Base-by-base conservation (phyloP, 1,284 basidiomycete species). In the Prillingera fragicola region DNA sequence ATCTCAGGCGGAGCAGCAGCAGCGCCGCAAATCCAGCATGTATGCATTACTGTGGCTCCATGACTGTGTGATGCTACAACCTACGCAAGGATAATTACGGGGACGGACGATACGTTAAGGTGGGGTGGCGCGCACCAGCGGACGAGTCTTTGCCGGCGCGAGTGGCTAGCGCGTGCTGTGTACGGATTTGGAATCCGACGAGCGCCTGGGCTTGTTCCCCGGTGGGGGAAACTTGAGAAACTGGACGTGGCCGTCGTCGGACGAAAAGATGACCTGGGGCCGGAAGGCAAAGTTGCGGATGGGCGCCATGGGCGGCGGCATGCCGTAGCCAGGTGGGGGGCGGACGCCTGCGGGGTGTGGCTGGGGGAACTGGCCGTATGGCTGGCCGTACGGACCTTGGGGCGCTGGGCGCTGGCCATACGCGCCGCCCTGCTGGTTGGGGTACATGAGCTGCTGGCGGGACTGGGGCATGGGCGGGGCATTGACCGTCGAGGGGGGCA, bases 401-500 rank as follows among this genome's bases (percentile, higher is more conserved):
- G 43, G 13, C 46, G 50, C 23, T 38, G 48, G 14, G 33, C 41
- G 35, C 41, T 35, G 19, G 27, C 43, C 26, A 14, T 28, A 17
- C 43, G 37, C 13, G 22, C 38, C 32, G 19, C 28, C 33, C 29
- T 38, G 36, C 18, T 14, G n/a, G 28, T 31, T 33, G 4, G 46
- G 47, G 37, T 63, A 63, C 58, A 66, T 61, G 14, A 62, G 50
- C 43, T 63, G 64, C 4, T 62, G 57, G 33, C 48, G 51, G n/a
- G 49, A 41, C 5, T 56, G 51, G 13, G 38, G 51, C 14, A 54
- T 55, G 3, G 55, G 36, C 19, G 65, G 63, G 4, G 65, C 62
- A 39, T 70, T 67, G 42, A 69, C 55, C 3, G 65, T 59, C 35
- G 90, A 89, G 2, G 91, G 84, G 1, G 91, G 90, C 7, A 87